These are phyloP conservation scores for Colletotrichum karsti DNA, from an alignment of 2,329 filamentous ascomycete species.

Conservation along the genomic window DNA sequence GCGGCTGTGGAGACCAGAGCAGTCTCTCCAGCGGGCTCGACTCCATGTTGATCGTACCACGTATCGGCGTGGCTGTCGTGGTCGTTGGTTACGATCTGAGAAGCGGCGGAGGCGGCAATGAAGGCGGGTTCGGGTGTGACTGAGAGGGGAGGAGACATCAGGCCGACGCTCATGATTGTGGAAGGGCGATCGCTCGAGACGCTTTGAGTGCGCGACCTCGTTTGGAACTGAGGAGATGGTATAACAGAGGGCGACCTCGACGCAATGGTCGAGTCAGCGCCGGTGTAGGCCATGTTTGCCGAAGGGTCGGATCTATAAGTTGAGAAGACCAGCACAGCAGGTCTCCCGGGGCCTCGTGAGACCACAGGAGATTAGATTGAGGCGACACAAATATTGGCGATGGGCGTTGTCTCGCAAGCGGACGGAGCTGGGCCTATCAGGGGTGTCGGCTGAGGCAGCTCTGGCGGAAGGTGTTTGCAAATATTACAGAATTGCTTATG, in stretches of 20 bases:
- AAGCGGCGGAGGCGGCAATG: conserved; percentile 87
- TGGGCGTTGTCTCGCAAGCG: conserved; percentile 14
- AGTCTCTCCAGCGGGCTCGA: conserved; percentile 71
- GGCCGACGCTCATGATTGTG: conserved; percentile 61
- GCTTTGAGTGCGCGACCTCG: conserved; percentile 65
- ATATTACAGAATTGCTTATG: conserved; percentile 27
- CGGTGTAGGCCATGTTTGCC: conserved; percentile 27
- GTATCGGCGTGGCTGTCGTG: conserved; percentile 78
- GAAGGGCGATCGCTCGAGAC: conserved; percentile 78
- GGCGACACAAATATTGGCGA: conserved; percentile 21
- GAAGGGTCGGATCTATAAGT: conserved; percentile 8
- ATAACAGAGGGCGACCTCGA: conserved; percentile 45
- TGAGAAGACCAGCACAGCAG: conserved; percentile 9
- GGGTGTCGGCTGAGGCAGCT: neutral
- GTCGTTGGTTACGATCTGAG: conserved; percentile 90
- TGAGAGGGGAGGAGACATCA: conserved; percentile 72
- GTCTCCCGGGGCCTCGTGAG: conserved; percentile 23
- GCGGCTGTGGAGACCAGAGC: conserved; percentile 78
- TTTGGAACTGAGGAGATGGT: conserved; percentile 40
- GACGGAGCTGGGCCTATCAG: conserved; percentile 19
- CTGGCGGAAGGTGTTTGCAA: conserved; percentile 19
- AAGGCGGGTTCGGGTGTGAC: conserved; percentile 85
- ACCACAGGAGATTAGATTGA: conserved; percentile 29
- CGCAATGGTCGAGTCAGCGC: conserved; percentile 26
- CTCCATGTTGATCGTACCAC: conserved; percentile 74